Base-by-base conservation (phyloP, 2,329 filamentous ascomycete species). In the Monilinia laxa region DNA sequence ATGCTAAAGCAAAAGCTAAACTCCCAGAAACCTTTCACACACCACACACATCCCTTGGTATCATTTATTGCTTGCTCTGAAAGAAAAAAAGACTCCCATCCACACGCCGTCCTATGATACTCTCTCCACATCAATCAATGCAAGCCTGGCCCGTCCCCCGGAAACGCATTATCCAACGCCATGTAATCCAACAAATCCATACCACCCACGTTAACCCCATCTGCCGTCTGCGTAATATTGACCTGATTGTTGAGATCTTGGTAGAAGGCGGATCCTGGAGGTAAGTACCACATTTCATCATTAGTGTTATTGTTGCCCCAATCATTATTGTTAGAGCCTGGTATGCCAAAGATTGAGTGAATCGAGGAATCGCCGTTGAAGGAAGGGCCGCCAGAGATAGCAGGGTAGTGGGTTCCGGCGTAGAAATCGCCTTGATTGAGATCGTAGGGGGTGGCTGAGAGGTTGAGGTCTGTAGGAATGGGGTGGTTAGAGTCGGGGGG, bases 141-240 rank as follows among this genome's bases (percentile, higher is more conserved):
- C 31, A 65, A n/a, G 20, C 45, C 63, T 23, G 59, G 63, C 16
- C 28, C 63, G 49, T 65, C 63, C 3, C 42, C 55, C 42, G 53
- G 63, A 38, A 65, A 65, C 11, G 31, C 45, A 40, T 62, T 66
- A n/a, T 85, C 86, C 83, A 88, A 85, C 10, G 85, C 84, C 86
- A 89, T 88, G 70, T 87, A 89, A 73, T 90, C 87, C 18, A 90
- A 81, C 71, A 90, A 74, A 73, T 90, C 87, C 42, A 89, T 80
- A 0, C 87, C 87, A 12, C 86, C 87, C 2, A 90, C 84, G 71
- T 88, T 88, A 60, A 89, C 84, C 38, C 87, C 87, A 71, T 89
- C 87, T 11, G 87, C 85, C 3, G 86, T 89, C 84, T 89, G 88
- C 54, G 85, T 85, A 12, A 89, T 85, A 25, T 62, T 62, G 9